phyloP scores from a whole-genome alignment of 2,329 filamentous ascomycete species.

The Diaporthe ampelina region DNA sequence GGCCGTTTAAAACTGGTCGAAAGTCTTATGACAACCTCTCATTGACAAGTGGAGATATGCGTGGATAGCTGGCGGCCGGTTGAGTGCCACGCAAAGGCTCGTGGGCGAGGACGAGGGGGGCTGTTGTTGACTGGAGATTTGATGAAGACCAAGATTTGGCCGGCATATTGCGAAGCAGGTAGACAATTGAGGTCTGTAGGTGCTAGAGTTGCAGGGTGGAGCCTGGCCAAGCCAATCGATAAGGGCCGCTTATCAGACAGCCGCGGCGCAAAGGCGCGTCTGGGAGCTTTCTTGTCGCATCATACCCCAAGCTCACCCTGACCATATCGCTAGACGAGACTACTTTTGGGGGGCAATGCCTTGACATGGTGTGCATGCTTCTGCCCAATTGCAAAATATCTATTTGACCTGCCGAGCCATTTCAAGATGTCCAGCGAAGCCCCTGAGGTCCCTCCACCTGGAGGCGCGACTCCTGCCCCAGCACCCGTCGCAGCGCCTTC shows the following conservation, averaged over 20 bases:
- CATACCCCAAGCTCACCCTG: neutral
- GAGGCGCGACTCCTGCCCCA: conserved; percentile 9
- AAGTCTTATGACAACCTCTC: neutral
- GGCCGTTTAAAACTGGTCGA: neutral
- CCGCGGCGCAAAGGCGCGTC: conserved; percentile 32
- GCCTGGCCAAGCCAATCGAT: conserved; percentile 28
- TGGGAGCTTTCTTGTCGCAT: conserved; percentile 28
- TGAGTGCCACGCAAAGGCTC: neutral
- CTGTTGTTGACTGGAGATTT: conserved; percentile 6
- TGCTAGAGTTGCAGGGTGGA: conserved; percentile 33
- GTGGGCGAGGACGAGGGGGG: neutral
- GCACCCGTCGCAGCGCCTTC: neutral
- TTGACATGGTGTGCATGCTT: conserved; percentile 1
- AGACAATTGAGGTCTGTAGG: conserved; percentile 9
- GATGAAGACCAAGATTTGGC: neutral
- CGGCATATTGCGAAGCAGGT: neutral
- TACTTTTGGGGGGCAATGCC: neutral
- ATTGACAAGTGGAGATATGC: neutral
- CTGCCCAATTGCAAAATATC: neutral
- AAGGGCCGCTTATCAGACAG: conserved; percentile 28
- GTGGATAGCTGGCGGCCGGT: neutral
- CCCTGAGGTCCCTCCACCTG: conserved; percentile 34
- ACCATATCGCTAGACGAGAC: neutral
- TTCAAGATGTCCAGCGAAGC: conserved; percentile 36
- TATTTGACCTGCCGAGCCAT: neutral